Percentiles rank a stretch among this genome's conserved stretches.
These are phyloP conservation scores for Ceratocystis smalleyi DNA, from an alignment of 2,329 filamentous ascomycete species.

Conservation along the genomic window DNA sequence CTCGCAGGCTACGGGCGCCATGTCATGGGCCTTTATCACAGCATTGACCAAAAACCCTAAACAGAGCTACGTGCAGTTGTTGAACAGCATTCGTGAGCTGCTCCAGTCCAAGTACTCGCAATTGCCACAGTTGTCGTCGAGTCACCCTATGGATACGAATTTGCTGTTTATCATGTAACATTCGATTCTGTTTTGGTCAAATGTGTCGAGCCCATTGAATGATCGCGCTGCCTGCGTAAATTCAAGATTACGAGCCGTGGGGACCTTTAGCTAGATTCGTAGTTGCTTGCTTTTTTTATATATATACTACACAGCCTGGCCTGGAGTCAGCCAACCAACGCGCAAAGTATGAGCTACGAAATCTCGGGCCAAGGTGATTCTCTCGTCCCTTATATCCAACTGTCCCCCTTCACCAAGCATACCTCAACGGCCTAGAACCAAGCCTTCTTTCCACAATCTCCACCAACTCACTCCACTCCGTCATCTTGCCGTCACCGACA, in stretches of 20 bases:
- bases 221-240: not conserved
- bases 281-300: no score
- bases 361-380: not conserved
- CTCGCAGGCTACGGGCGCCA: conserved; percentile 75
- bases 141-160: conserved; percentile 64
- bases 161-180: conserved; percentile 47
- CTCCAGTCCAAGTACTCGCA: conserved; percentile 66
- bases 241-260: no score
- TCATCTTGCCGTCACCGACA: conserved; percentile 68
- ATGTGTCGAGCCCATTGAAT: not conserved
- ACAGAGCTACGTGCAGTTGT: conserved; percentile 77
- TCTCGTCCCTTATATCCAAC: no score
- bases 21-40: conserved; percentile 84
- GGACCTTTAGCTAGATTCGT: no score
- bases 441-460: conserved; percentile 37
- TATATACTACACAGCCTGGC: no score
- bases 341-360: not conserved
- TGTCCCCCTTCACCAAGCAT: not conserved
- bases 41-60: conserved; percentile 75
- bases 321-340: no score
- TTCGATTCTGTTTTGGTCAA: not conserved
- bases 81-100: conserved; percentile 81
- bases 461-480: conserved; percentile 63
- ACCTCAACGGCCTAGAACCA: not conserved
- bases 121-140: conserved; percentile 81